Percentiles rank a stretch among this genome's conserved stretches.
These are phyloP conservation scores for Kuraishia capsulata DNA, from an alignment of 805 yeast genomes.

Conservation along the genomic window DNA sequence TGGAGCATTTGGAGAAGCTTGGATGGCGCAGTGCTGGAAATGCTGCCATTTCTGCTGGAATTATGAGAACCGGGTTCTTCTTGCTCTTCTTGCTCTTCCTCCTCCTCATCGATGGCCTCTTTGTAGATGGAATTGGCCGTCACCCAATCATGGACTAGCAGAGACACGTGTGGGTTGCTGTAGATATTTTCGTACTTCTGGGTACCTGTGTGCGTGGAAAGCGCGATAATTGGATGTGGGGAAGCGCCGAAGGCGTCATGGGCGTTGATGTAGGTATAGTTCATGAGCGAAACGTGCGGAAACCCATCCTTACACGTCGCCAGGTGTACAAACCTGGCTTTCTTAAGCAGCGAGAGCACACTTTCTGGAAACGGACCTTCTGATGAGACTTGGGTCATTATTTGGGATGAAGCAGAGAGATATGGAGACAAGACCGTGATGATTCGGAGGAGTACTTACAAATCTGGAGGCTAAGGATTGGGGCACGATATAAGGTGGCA, in stretches of 20 bases:
- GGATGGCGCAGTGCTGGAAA: constrained; percentile 21
- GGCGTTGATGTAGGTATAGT: constrained; percentile 59
- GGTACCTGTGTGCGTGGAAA: constrained; percentile 66
- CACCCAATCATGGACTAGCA: constrained; percentile 88
- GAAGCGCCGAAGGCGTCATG: constrained; percentile 28
- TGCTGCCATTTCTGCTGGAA: not conserved
- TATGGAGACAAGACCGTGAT: not conserved
- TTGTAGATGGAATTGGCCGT: constrained; percentile 34
- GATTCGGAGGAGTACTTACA: not conserved
- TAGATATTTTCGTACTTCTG: constrained; percentile 64
- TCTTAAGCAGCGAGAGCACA: constrained; percentile 38
- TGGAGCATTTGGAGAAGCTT: constrained; percentile 55
- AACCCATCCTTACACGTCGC: constrained; percentile 66
- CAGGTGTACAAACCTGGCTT: constrained; percentile 68
- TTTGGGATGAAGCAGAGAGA: not conserved
- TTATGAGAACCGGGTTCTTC: not conserved
- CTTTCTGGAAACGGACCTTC: constrained; percentile 19
- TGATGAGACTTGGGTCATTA: not conserved
- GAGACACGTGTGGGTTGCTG: constrained; percentile 68
- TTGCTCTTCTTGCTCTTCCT: not conserved
- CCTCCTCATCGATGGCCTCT: not conserved
- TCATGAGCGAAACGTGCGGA: constrained; percentile 91
- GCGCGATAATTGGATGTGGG: constrained; percentile 31
- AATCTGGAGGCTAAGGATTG: too few species aligned
- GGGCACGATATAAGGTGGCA: not conserved